A percentile compares a stretch with the other conserved stretches of the same genome.
Evolutionary conservation across 345 rosid genomes (phyloP).

Genomic region (Theobroma cacao): DNA sequence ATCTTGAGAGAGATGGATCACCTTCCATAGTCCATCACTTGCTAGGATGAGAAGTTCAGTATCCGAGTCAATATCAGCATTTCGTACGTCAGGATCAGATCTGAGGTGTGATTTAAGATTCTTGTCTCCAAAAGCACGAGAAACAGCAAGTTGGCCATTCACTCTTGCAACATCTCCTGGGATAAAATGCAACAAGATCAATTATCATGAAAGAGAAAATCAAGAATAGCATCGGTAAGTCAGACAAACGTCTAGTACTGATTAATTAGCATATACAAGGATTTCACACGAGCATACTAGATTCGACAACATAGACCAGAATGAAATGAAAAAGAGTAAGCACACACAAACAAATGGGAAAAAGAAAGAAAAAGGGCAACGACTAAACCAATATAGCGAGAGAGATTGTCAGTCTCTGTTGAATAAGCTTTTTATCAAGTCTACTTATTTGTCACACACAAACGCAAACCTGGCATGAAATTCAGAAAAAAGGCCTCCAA

Average conservation of each 20-base stretch:
- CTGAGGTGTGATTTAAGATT: constrained; percentile 64
- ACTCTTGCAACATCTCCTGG: constrained; percentile 75
- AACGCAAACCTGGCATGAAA: background rate
- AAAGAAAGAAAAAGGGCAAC: background rate
- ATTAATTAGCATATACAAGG: background rate
- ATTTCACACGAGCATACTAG: background rate
- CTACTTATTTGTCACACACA: background rate
- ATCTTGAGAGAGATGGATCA: constrained; percentile 10
- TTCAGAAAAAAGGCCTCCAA: background rate
- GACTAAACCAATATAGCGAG: background rate
- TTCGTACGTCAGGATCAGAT: constrained; percentile 64
- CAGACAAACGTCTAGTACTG: background rate
- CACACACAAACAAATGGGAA: background rate
- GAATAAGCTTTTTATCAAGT: background rate
- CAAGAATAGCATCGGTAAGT: background rate
- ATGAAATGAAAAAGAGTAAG: background rate
- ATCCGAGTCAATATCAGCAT: constrained; percentile 26
- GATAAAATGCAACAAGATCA: constrained; percentile 13
- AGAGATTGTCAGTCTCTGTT: background rate
- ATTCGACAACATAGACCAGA: background rate
- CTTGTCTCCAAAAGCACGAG: constrained; percentile 75
- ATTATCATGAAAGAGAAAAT: background rate
- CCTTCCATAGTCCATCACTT: constrained; percentile 80
- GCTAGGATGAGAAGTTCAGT: constrained; percentile 68
- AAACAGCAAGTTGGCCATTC: constrained; percentile 68